Conservation (phyloP, 805 yeast genomes). For the Lipomyces spencermartinsiae region DNA sequence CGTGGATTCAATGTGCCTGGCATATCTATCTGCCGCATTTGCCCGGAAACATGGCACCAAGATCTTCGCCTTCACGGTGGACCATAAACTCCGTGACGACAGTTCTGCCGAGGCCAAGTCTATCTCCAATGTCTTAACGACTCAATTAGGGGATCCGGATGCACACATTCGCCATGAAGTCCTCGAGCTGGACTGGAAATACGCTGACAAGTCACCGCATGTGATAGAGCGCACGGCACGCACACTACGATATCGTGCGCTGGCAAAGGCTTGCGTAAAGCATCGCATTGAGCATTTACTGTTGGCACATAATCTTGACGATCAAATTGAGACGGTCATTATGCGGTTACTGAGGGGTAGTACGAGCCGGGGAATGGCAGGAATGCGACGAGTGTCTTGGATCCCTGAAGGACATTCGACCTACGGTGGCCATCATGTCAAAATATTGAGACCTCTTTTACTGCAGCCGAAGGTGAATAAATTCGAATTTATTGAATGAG, state of each 20-base stretch:
- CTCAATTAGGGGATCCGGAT: not conserved
- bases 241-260: conserved; percentile 54
- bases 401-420: conserved; percentile 7
- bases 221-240: conserved; percentile 55
- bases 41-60: conserved; percentile 41
- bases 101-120: conserved; percentile 58
- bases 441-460: conserved; percentile 61
- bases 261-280: conserved; percentile 52
- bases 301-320: conserved; percentile 74
- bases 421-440: conserved; percentile 34
- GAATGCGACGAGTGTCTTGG: conserved; percentile 50
- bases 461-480: conserved; percentile 50
- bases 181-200: conserved; percentile 9
- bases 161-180: conserved; percentile 9
- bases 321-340: conserved; percentile 73
- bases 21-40: conserved; percentile 55
- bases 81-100: conserved; percentile 62
- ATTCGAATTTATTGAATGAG: not conserved
- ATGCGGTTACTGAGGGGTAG: conserved; percentile 58
- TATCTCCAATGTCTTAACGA: conserved; percentile 8
- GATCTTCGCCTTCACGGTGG: conserved; percentile 63
- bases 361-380: conserved; percentile 53
- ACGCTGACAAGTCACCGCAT: conserved; percentile 3
- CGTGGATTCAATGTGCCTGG: conserved; percentile 76
- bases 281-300: conserved; percentile 51